Percentiles rank a stretch among this genome's conserved stretches.
These are phyloP conservation scores for Arthrobotrys pseudoclavata DNA, from an alignment of 2,329 filamentous ascomycete genomes.

Conservation along the genomic window DNA sequence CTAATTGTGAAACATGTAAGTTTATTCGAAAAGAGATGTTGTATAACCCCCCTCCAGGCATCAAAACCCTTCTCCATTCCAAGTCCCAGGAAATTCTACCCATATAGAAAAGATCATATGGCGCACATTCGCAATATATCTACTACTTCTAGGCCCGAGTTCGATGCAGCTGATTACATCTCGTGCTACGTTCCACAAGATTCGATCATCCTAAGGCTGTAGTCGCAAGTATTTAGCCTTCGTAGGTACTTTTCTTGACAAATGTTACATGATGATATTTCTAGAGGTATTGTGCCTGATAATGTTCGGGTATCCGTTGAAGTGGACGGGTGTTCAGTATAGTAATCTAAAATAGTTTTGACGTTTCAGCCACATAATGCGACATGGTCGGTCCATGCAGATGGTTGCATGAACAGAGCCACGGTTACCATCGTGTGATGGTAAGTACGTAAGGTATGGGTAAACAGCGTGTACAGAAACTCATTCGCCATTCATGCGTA, in stretches of 20 bases:
- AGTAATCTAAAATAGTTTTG: neutral
- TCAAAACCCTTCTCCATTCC: constrained; percentile 10
- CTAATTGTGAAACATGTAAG: constrained; percentile 21
- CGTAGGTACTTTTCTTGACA: neutral
- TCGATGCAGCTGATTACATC: constrained; percentile 12
- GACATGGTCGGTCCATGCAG: constrained; percentile 3
- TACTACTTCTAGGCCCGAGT: neutral
- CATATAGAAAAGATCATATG: constrained; percentile 14
- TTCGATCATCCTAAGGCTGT: constrained; percentile 5
- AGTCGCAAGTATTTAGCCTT: neutral
- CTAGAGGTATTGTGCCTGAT: neutral
- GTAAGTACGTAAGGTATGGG: neutral
- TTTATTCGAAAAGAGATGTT: neutral
- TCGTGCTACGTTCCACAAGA: constrained; percentile 23
- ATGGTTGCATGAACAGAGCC: constrained; percentile 10
- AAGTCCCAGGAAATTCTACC: constrained; percentile 9
- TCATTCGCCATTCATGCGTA: neutral
- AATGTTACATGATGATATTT: constrained; percentile 14
- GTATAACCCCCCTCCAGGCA: neutral
- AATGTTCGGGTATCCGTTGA: neutral
- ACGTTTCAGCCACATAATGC: constrained; percentile 21
- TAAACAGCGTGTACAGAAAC: neutral
- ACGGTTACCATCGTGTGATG: constrained; percentile 5
- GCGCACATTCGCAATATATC: neutral
- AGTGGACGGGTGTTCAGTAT: neutral